Conservation (phyloP, 2,329 filamentous ascomycete species). For the Fonsecaea nubica region DNA sequence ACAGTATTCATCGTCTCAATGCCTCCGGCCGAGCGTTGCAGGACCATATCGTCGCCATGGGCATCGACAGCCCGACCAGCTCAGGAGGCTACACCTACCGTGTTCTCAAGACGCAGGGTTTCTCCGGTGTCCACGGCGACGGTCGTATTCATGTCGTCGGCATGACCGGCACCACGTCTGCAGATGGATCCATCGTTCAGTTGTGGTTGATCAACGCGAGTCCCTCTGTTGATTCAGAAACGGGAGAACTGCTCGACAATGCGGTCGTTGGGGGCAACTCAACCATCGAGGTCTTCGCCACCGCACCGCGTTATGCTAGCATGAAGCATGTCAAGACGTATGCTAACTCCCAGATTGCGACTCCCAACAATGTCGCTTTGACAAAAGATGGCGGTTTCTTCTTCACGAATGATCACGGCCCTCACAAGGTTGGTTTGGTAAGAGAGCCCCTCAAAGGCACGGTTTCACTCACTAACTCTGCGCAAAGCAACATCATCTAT, state of each 20-base stretch:
- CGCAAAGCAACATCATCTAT: constrained; percentile 37
- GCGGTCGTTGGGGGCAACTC: constrained; percentile 45
- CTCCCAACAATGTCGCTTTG: constrained; percentile 48
- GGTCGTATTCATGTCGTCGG: constrained; percentile 45
- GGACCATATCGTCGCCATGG: constrained; percentile 42
- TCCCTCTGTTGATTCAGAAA: constrained; percentile 44
- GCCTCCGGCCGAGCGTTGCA: constrained; percentile 37
- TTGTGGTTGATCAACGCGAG: constrained; percentile 47
- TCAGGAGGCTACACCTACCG: constrained; percentile 33
- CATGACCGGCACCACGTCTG: constrained; percentile 41
- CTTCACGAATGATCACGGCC: constrained; percentile 48
- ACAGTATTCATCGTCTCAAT: constrained; percentile 37
- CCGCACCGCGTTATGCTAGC: constrained; percentile 36
- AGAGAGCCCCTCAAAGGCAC: neutral
- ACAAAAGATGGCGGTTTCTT: constrained; percentile 45
- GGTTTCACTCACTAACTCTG: constrained; percentile 8
- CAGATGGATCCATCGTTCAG: constrained; percentile 16
- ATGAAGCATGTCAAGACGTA: constrained; percentile 46
- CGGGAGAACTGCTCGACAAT: constrained; percentile 44
- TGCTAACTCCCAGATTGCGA: constrained; percentile 44
- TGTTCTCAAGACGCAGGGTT: constrained; percentile 35
- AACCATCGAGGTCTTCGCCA: constrained; percentile 48
- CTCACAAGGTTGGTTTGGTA: constrained; percentile 40
- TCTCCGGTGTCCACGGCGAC: constrained; percentile 42
- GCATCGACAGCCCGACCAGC: constrained; percentile 40